Percentiles rank a stretch among this genome's conserved stretches.
Evolutionary conservation across 108 stramenopile genomes (phyloP).

Genomic region (Fragilariopsis cylindrus): DNA sequence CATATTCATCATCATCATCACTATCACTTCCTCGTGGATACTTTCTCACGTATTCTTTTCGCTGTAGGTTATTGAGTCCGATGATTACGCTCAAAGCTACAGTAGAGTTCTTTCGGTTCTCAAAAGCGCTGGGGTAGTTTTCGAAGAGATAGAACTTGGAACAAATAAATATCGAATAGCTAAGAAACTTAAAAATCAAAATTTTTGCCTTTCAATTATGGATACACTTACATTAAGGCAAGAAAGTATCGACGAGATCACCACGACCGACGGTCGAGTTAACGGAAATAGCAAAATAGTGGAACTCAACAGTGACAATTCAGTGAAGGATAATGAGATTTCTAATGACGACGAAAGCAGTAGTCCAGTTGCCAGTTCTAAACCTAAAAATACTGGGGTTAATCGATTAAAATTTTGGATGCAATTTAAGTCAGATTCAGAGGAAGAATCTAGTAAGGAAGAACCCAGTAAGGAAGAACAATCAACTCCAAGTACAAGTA

Average conservation of each 20-base stretch:
- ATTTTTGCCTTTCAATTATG: constrained; percentile 82
- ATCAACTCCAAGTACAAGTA: not conserved
- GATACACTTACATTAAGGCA: constrained; percentile 60
- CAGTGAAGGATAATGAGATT: constrained; percentile 30
- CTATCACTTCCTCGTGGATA: not conserved
- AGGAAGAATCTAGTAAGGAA: constrained; percentile 32
- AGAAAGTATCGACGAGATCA: not conserved
- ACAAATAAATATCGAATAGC: constrained; percentile 51
- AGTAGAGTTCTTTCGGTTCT: constrained; percentile 67
- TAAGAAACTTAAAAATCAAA: constrained; percentile 64
- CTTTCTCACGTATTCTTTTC: not conserved
- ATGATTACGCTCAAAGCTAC: constrained; percentile 72
- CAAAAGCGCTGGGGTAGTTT: constrained; percentile 68
- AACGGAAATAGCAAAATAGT: constrained; percentile 1
- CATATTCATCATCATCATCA: not conserved
- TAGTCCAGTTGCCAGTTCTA: not conserved
- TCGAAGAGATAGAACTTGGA: constrained; percentile 39
- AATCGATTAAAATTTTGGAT: constrained; percentile 37
- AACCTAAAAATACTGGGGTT: not conserved
- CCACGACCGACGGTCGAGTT: not conserved
- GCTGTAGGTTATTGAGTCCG: constrained; percentile 48
- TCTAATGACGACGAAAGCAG: constrained; percentile 4
- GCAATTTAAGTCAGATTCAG: constrained; percentile 32
- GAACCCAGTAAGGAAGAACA: constrained; percentile 7
- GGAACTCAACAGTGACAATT: constrained; percentile 22